Percentiles rank a stretch among this genome's conserved stretches.
These are phyloP conservation scores for Aspergillus intermedius DNA, from an alignment of 2,329 filamentous ascomycete species.

Conservation along the genomic window DNA sequence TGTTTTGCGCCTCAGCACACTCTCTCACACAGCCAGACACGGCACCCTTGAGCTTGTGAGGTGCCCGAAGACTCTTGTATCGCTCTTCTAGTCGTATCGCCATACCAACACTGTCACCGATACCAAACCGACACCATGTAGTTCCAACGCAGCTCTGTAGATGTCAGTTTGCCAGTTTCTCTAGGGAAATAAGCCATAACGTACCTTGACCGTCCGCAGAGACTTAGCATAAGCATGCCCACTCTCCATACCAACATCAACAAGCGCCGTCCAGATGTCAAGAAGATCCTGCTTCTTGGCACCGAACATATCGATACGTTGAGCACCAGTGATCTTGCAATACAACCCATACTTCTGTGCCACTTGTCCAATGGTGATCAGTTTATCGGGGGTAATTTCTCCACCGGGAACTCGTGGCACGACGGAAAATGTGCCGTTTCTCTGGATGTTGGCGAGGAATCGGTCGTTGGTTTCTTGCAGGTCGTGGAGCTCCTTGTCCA, in stretches of 20 bases:
- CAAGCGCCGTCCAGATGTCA: constrained; percentile 71
- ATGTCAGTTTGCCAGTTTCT: constrained; percentile 1
- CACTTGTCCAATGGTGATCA: constrained; percentile 76
- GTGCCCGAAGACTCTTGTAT: constrained; percentile 83
- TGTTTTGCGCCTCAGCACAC: constrained; percentile 86
- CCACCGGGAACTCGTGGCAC: constrained; percentile 76
- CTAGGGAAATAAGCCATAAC: neutral
- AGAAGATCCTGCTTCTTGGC: constrained; percentile 80
- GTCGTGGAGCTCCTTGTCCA: constrained; percentile 63
- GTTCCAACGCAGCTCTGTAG: constrained; percentile 71
- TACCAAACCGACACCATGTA: constrained; percentile 83
- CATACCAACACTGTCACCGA: constrained; percentile 87
- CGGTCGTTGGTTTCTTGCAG: constrained; percentile 88
- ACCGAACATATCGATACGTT: constrained; percentile 89
- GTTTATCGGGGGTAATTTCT: constrained; percentile 80
- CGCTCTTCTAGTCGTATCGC: constrained; percentile 80
- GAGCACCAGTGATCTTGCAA: constrained; percentile 86
- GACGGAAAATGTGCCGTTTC: constrained; percentile 85
- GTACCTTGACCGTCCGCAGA: constrained; percentile 70
- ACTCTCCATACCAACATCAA: constrained; percentile 81
- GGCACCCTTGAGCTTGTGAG: constrained; percentile 87
- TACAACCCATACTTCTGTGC: constrained; percentile 80
- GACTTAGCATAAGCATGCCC: constrained; percentile 89
- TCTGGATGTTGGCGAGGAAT: constrained; percentile 82
- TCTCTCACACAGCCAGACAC: constrained; percentile 89